A percentile compares a stretch with the other conserved stretches of the same genome.
These are phyloP conservation scores for Aspergillus intermedius DNA, from an alignment of 2,329 filamentous ascomycete genomes.

Conservation along the genomic window DNA sequence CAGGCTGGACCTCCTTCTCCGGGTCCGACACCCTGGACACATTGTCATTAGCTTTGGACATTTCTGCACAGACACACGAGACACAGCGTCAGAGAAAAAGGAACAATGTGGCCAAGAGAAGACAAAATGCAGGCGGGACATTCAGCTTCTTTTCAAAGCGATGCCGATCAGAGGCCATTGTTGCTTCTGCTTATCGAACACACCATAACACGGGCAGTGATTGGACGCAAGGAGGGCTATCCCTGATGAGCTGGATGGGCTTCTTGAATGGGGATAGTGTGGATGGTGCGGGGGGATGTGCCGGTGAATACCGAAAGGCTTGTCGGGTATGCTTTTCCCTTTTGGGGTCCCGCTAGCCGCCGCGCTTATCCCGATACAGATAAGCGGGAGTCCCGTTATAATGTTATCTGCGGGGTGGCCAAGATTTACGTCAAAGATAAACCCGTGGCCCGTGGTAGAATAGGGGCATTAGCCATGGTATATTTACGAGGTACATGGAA, in stretches of 20 bases:
- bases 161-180: background rate
- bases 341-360: background rate
- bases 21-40: background rate
- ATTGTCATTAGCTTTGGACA: background rate
- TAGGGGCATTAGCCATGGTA: too few species aligned
- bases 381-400: too few species aligned
- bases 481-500: too few species aligned
- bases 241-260: background rate
- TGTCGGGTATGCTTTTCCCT: background rate
- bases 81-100: background rate
- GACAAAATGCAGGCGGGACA: background rate
- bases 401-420: too few species aligned
- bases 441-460: too few species aligned
- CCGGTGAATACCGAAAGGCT: background rate
- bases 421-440: too few species aligned
- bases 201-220: background rate
- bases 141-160: background rate
- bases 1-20: conserved; percentile 11
- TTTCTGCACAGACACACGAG: too few species aligned
- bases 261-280: background rate
- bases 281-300: background rate
- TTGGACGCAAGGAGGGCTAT: background rate
- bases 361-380: too few species aligned
- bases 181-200: background rate
- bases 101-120: background rate